Base-by-base conservation (phyloP, 225 moss, liverwort and hornwort genomes). In the Sphagnum contortum region DNA sequence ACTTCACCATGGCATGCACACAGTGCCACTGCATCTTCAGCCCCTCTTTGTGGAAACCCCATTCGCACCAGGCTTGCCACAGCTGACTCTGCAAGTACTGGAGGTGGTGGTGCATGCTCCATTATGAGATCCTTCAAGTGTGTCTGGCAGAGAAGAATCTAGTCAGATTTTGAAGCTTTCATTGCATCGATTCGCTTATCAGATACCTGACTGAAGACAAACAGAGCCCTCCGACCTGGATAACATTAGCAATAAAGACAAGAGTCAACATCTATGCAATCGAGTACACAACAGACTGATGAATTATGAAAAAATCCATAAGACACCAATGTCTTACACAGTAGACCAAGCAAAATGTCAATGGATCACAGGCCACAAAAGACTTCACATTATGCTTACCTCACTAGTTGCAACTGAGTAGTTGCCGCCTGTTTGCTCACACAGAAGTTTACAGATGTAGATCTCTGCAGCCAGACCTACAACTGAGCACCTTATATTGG, bases 21-120 rank as follows among this genome's bases (percentile, higher is more conserved):
- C 45, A 98, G 70, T 52, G 93, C 98, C 65, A 98, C 83, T 49
- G 91, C 80, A 57, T 91, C 98, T 78, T 89, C 93, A 55, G 89
- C 87, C 54, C 89, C 87, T 59, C 87, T 91, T 68, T 91, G 91
- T 0, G 98, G 98, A 45, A 98, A 98, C 45, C 98, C 98, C 98
- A 98, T 93, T 62, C 90, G 83, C 9, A 98, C 93, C 6, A 98
- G 70, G 66, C 93, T 98, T 68, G 98, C 87, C 49, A 91, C 86
- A 47, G 98, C 80, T 67, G 79, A 77, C 72, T 93, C 86, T 8
- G 93, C 93, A 69, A 91, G 79, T 64, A 89, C 89, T 67, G 98
- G 91, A 9, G 93, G 93, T 11, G 98, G 98, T 63, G 98, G 98
- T 49, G 98, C 98, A 66, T 98, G 98, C 74, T 98, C 98, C 75